Conservation (phyloP, 1,139 yeast genomes). For the Kazachstania sp. region DNA sequence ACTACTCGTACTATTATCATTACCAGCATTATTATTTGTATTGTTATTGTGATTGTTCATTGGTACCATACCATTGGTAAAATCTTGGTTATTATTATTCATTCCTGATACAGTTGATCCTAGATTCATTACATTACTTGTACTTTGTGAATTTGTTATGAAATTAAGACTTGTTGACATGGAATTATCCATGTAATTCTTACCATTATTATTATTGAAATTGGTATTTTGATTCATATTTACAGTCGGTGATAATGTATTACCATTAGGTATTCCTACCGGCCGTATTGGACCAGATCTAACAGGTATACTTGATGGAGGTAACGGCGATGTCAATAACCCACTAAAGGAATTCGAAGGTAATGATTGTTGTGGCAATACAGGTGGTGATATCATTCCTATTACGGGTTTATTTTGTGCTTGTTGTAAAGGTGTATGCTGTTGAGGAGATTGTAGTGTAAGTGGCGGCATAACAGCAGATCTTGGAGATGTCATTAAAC, state of each 20-base stretch:
- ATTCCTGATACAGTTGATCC: background rate
- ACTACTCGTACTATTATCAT: background rate
- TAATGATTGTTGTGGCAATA: background rate
- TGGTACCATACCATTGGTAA: background rate
- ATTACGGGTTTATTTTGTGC: background rate
- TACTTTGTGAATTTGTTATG: background rate
- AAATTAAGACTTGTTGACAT: slow-evolving; percentile 4
- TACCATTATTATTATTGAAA: background rate
- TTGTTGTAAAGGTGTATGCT: background rate
- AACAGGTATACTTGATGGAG: slow-evolving; percentile 4
- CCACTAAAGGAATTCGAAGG: background rate
- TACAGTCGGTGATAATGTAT: background rate
- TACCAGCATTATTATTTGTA: background rate
- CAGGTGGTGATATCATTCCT: background rate
- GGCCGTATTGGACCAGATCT: background rate
- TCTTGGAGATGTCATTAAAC: slow-evolving; percentile 1
- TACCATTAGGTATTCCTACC: background rate
- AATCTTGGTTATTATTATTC: background rate
- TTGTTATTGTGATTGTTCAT: background rate
- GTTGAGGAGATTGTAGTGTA: background rate
- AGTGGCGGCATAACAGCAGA: background rate
- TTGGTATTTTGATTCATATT: too few relatives aligned
- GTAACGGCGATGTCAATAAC: background rate
- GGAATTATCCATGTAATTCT: background rate
- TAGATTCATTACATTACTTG: background rate